phyloP scores from a whole-genome alignment of 1,139 yeast genomes.

The Suhomyces kunorum region DNA sequence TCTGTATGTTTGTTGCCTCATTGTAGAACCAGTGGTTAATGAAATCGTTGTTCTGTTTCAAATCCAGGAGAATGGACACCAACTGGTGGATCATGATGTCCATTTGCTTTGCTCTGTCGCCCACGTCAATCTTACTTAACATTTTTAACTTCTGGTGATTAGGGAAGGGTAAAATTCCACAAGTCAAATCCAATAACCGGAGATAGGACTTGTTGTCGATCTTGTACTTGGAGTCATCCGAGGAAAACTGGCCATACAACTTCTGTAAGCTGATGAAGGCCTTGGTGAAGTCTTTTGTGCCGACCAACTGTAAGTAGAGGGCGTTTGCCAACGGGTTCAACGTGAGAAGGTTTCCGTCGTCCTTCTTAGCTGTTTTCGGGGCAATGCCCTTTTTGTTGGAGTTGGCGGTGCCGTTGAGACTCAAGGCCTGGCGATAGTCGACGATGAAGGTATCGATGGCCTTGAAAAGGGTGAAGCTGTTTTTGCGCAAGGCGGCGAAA shows the following conservation, averaged over 20 bases:
- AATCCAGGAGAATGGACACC: slow-evolving; percentile 34
- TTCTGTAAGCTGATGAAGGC: slow-evolving; percentile 43
- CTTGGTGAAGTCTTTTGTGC: slow-evolving; percentile 46
- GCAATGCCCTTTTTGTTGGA: slow-evolving; percentile 7
- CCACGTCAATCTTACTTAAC: slow-evolving; percentile 36
- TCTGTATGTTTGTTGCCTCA: slow-evolving; percentile 54
- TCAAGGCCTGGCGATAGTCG: slow-evolving; percentile 40
- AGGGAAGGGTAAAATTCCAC: slow-evolving; percentile 63
- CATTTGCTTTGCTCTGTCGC: slow-evolving; percentile 37
- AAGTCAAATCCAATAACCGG: slow-evolving; percentile 53
- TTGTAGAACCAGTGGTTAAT: slow-evolving; percentile 50
- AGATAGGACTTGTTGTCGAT: slow-evolving; percentile 35
- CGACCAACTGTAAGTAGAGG: slow-evolving; percentile 54
- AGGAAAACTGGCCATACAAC: slow-evolving; percentile 28
- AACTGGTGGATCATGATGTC: slow-evolving; percentile 36
- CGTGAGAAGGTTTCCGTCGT: slow-evolving; percentile 40
- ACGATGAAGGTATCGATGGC: slow-evolving; percentile 46
- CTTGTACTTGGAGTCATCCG: slow-evolving; percentile 19
- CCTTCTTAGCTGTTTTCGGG: slow-evolving; percentile 6
- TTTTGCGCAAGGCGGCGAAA: slow-evolving; percentile 28
- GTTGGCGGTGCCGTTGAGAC: slow-evolving; percentile 10
- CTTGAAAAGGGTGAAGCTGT: slow-evolving; percentile 34
- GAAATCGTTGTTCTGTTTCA: slow-evolving; percentile 36
- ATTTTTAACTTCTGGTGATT: slow-evolving; percentile 45
- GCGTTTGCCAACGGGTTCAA: slow-evolving; percentile 65